Conservation (phyloP, 1,284 basidiomycete genomes). For the Cutaneotrichosporon cutaneum region DNA sequence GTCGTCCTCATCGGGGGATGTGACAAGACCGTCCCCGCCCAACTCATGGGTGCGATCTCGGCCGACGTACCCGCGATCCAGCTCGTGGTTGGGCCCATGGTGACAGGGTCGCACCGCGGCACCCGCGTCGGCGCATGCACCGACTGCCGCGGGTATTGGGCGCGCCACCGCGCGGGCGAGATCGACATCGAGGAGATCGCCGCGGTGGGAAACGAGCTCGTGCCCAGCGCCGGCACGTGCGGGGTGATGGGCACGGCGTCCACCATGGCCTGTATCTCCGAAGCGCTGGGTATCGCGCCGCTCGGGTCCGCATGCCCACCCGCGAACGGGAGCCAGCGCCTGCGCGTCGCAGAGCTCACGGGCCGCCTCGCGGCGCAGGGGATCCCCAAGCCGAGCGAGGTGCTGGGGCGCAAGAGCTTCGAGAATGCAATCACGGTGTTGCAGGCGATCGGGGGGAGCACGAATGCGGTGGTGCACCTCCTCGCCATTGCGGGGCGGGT, state of each 20-base stretch:
- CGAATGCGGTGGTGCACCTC: slow-evolving; percentile 55
- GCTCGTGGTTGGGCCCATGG: slow-evolving; percentile 50
- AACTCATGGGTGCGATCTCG: slow-evolving; percentile 50
- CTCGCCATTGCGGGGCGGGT: slow-evolving; percentile 54
- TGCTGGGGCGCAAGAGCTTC: slow-evolving; percentile 52
- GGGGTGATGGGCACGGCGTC: slow-evolving; percentile 52
- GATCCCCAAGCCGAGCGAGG: slow-evolving; percentile 47
- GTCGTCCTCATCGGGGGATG: slow-evolving; percentile 50
- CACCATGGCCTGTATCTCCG: slow-evolving; percentile 50
- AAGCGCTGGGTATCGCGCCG: slow-evolving; percentile 47
- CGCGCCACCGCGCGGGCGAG: slow-evolving; percentile 42
- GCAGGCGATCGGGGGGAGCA: slow-evolving; percentile 54
- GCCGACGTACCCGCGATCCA: slow-evolving; percentile 48
- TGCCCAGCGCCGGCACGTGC: slow-evolving; percentile 47
- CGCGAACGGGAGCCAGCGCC: slow-evolving; percentile 42
- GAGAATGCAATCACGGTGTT: slow-evolving; percentile 55
- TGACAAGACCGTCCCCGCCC: slow-evolving; percentile 52
- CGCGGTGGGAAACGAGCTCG: slow-evolving; percentile 47
- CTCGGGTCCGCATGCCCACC: slow-evolving; percentile 46
- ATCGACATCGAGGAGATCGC: slow-evolving; percentile 49
- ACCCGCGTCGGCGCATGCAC: slow-evolving; percentile 49
- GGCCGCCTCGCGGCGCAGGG: slow-evolving; percentile 31
- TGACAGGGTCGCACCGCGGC: slow-evolving; percentile 45
- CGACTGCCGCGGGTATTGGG: slow-evolving; percentile 50
- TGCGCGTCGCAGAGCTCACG: slow-evolving; percentile 45